These are phyloP conservation scores for Corymbia citriodora DNA, from an alignment of 441 rosid genomes.

Conservation along the genomic window DNA sequence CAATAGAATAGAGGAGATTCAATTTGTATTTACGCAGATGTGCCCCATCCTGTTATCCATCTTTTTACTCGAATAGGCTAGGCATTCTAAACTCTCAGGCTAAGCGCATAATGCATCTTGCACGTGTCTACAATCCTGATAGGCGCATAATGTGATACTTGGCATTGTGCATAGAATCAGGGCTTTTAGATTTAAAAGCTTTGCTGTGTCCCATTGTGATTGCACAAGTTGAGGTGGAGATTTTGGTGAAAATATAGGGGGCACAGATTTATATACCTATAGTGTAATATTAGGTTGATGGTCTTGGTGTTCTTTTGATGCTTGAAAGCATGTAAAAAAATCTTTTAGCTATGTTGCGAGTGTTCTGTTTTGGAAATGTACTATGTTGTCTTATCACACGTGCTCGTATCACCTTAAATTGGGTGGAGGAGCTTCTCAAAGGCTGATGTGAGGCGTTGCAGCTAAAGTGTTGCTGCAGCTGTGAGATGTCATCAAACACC, in stretches of 20 bases:
- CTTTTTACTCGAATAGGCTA: not conserved
- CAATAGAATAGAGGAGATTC: not conserved
- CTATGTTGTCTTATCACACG: not conserved
- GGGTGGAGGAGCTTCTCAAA: not conserved
- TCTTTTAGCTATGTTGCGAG: not conserved
- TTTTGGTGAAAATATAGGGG: not conserved
- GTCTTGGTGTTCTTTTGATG: not conserved
- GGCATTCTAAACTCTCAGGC: not conserved
- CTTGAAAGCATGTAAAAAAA: not conserved
- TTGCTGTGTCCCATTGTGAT: not conserved
- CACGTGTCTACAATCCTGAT: not conserved
- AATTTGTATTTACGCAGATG: not conserved
- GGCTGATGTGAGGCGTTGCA: not conserved
- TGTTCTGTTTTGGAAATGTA: not conserved
- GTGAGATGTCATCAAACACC: not conserved
- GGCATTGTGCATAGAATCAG: not conserved
- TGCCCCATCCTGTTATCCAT: not conserved
- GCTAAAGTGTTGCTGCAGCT: not conserved
- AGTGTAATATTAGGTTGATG: not conserved
- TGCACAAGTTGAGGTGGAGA: not conserved
- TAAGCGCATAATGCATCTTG: not conserved
- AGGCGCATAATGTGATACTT: not conserved
- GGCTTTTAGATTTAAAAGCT: not conserved
- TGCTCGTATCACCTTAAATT: not conserved
- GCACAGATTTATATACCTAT: not conserved